Base-by-base conservation (phyloP, 2,329 filamentous ascomycete genomes). In the Microdochium paspali region DNA sequence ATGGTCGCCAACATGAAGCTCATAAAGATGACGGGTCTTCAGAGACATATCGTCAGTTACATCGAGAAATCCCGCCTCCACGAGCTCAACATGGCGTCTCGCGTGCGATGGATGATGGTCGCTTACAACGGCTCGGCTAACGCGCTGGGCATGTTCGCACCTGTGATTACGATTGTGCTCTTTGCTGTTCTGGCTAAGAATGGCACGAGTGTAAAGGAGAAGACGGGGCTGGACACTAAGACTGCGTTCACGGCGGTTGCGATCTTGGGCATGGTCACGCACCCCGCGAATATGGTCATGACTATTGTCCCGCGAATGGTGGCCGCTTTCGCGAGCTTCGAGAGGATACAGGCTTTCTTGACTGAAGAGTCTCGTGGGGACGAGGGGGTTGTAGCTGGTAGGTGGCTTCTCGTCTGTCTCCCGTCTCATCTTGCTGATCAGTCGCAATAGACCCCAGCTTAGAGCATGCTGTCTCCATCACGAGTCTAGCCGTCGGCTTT, bases 221-320 rank as follows among this genome's bases (percentile, higher is more conserved):
- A n/a, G n/a, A n/a, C n/a, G n/a, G n/a, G n/a, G n/a, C 49, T 71
- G 4, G 57, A 68, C 15, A 55, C 58, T 0, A 59, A 63, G 44
- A 69, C 65, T 0, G 66, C 67, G 0, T 72, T 71, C 46, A 67
- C 68, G 0, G 66, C 66, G 0, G 56, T 64, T 12, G 66, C 67
- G 0, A 56, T 68, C n/a, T 46, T 71, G 7, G 50, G 53, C 5
- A 58, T 71, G 54, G 58, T 70, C 0, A 71, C 66, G 1, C 63
- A 69, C 24, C 67, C 68, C 0, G 66, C 68, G 6, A 71, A 70
- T 45, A 70, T 70, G 65, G 53, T 71, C 18, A 69, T 70, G 67
- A 68, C 67, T 0, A 61, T 66, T 18, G 47, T 68, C 1, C 68
- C 67, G 0, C 56, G 58, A 4, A 58, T 53, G 0, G 52, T 68